Conservation (phyloP, 495 filamentous ascomycete species). For the Penicillium coprophilum region DNA sequence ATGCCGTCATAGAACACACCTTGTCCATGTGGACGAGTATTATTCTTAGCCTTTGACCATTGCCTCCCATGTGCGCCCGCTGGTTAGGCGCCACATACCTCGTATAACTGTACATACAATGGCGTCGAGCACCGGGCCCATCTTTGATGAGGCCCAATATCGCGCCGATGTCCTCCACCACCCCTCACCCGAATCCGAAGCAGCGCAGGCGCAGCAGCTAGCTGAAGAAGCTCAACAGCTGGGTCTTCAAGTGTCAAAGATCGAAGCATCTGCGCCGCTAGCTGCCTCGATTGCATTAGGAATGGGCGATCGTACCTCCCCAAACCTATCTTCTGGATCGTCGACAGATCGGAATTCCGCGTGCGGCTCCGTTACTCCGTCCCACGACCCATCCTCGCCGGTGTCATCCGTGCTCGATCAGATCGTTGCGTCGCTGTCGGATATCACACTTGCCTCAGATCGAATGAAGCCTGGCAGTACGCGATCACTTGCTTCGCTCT, state of each 20-base stretch:
- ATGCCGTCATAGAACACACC: conserved; percentile 38
- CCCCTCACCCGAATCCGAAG: conserved; percentile 38
- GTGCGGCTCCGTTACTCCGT: conserved; percentile 29
- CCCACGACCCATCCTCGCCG: conserved; percentile 24
- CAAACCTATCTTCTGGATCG: conserved; percentile 39
- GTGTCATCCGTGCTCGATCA: conserved; percentile 30
- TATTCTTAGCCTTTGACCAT: background rate
- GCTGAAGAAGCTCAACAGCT: conserved; percentile 42
- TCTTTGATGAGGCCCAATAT: conserved; percentile 41
- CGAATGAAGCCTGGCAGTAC: conserved; percentile 36
- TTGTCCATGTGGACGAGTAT: conserved; percentile 30
- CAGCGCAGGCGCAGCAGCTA: conserved; percentile 36
- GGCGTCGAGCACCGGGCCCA: conserved; percentile 10
- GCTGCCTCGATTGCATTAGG: conserved; percentile 43
- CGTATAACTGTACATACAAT: conserved; percentile 18
- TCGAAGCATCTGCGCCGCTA: conserved; percentile 40
- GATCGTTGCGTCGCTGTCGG: conserved; percentile 37
- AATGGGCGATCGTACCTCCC: conserved; percentile 39
- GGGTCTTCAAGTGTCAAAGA: conserved; percentile 40
- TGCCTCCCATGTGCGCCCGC: conserved; percentile 26
- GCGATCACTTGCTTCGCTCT: conserved; percentile 44
- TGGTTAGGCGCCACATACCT: conserved; percentile 24
- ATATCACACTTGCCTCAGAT: conserved; percentile 40
- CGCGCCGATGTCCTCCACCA: conserved; percentile 40
- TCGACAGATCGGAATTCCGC: conserved; percentile 41